phyloP scores from a whole-genome alignment of 257 asterid species.

The Rhazya stricta region DNA sequence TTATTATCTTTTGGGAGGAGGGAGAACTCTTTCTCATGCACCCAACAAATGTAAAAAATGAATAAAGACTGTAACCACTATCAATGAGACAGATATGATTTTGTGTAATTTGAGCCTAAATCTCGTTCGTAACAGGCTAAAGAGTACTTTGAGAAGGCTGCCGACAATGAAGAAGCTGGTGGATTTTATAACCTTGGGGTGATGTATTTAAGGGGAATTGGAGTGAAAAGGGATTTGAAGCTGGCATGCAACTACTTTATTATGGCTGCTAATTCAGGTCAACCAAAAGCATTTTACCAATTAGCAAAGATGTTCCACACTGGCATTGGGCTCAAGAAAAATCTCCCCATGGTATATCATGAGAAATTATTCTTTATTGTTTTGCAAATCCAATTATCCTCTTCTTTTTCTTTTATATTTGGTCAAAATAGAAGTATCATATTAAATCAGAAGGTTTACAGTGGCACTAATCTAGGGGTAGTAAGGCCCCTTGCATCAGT shows the following conservation, averaged over 20 bases:
- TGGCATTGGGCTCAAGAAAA: slow-evolving; percentile 89
- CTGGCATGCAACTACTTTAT: slow-evolving; percentile 61
- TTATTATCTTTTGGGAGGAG: too few relatives aligned
- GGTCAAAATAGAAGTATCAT: too few relatives aligned
- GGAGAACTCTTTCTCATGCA: not conserved
- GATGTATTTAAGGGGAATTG: slow-evolving; percentile 79
- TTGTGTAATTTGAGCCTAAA: not conserved
- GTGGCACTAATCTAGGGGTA: too few relatives aligned
- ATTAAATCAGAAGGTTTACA: too few relatives aligned
- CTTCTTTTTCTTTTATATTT: too few relatives aligned
- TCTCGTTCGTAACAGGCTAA: slow-evolving; percentile 58
- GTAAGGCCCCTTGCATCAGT: too few relatives aligned
- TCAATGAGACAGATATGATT: not conserved
- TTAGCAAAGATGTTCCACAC: slow-evolving; percentile 95
- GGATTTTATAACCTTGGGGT: slow-evolving; percentile 97
- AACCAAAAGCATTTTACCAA: slow-evolving; percentile 95
- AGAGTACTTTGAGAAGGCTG: slow-evolving; percentile 96
- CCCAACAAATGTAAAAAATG: not conserved
- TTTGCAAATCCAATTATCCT: not conserved
- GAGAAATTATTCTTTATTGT: not conserved
- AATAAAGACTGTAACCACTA: not conserved
- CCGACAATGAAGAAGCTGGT: slow-evolving; percentile 79
- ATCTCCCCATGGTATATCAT: slow-evolving; percentile 65
- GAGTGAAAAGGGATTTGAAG: slow-evolving; percentile 82
- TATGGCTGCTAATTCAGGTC: slow-evolving; percentile 76